Conservation (phyloP, 1,139 yeast genomes). For the Suhomyces choctaworum region DNA sequence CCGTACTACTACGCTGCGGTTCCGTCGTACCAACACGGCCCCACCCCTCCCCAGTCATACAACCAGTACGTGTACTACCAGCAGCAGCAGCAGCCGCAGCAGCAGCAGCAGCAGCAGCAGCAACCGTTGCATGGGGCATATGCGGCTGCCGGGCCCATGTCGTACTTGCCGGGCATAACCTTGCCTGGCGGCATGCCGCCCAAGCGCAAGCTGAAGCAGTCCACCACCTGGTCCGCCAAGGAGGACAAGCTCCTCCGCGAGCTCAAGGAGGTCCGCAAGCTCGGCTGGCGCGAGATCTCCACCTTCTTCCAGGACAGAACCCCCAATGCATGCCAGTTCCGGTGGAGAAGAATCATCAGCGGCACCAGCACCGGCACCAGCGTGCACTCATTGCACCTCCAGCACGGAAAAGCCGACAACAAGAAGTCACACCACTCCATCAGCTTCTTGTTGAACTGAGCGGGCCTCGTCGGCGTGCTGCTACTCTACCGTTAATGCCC, state of each 20-base stretch:
- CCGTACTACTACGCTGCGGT: conserved; percentile 6
- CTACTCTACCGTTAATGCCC: too few relatives aligned
- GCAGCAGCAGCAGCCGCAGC: conserved; percentile 11
- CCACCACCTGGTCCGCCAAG: conserved; percentile 42
- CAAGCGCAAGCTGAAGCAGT: conserved; percentile 30
- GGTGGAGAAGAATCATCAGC: conserved; percentile 47
- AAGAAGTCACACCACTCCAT: conserved; percentile 32
- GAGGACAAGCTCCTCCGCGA: conserved; percentile 41
- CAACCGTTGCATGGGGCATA: conserved; percentile 5
- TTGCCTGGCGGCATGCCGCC: conserved; percentile 8
- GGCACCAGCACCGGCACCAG: conserved; percentile 21
- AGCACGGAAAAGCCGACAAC: conserved; percentile 13
- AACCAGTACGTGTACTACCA: conserved; percentile 10
- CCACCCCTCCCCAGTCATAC: conserved; percentile 1
- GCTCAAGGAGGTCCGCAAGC: conserved; percentile 41
- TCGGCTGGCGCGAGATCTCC: conserved; percentile 50
- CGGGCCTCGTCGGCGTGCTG: too few relatives aligned
- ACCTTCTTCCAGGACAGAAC: conserved; percentile 45
- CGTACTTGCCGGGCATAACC: conserved; percentile 9
- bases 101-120: not conserved
- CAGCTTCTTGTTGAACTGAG: conserved; percentile 25
- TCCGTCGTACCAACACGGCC: conserved; percentile 3
- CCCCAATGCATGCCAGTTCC: conserved; percentile 49
- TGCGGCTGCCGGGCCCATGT: not conserved
- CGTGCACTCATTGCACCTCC: conserved; percentile 8